Conservation (phyloP, 345 rosid species). For the Cardiospermum halicacabum region DNA sequence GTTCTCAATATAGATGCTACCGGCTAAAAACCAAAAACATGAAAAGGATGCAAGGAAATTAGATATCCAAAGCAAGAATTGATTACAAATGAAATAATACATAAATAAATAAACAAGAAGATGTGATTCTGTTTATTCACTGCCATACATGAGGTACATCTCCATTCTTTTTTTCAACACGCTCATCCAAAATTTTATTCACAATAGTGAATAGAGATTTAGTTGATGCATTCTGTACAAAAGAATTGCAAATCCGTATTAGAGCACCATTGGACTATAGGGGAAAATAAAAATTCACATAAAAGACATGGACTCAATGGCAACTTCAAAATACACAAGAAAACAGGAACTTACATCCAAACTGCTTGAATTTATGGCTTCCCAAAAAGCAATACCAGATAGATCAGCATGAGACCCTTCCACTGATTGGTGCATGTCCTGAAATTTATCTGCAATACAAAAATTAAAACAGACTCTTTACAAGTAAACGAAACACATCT, state of each 20-base stretch:
- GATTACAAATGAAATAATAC: background rate
- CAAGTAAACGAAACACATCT: background rate
- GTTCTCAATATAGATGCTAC: slow-evolving; percentile 57
- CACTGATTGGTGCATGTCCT: slow-evolving; percentile 36
- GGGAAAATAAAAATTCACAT: background rate
- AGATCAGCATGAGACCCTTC: slow-evolving; percentile 47
- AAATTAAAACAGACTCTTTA: slow-evolving; percentile 17
- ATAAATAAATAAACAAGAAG: background rate
- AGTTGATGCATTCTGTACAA: slow-evolving; percentile 65
- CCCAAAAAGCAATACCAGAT: slow-evolving; percentile 52
- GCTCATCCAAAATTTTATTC: slow-evolving; percentile 65
- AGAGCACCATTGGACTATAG: slow-evolving; percentile 12
- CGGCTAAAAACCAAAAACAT: slow-evolving; percentile 29
- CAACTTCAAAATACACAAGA: background rate
- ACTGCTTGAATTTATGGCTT: slow-evolving; percentile 55
- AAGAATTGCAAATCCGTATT: slow-evolving; percentile 16
- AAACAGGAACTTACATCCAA: slow-evolving; percentile 53
- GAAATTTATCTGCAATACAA: slow-evolving; percentile 26
- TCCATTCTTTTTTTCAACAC: slow-evolving; percentile 59
- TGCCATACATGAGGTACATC: slow-evolving; percentile 64
- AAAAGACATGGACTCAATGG: background rate
- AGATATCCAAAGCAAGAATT: slow-evolving; percentile 10
- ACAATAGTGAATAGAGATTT: slow-evolving; percentile 57
- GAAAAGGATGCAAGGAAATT: background rate
- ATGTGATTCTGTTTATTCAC: slow-evolving; percentile 11